These are phyloP conservation scores for Eurotiales sp. DNA, from an alignment of 2,329 filamentous ascomycete species.

Conservation along the genomic window DNA sequence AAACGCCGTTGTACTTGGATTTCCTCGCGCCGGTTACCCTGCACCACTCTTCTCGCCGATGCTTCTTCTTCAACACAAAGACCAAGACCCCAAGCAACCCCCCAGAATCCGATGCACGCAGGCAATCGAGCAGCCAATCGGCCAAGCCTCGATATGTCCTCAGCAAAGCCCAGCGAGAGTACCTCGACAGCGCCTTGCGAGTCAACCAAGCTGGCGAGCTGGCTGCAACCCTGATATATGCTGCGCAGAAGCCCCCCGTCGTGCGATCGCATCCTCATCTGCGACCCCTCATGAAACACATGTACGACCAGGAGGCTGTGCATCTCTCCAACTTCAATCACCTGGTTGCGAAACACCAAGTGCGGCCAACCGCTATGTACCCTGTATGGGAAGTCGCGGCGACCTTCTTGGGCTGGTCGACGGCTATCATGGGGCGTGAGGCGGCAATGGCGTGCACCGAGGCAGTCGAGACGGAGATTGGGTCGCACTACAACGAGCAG, in stretches of 20 bases:
- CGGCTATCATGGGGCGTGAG: slow-evolving; percentile 82
- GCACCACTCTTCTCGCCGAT: slow-evolving; percentile 22
- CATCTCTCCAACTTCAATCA: slow-evolving; percentile 84
- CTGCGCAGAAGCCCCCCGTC: slow-evolving; percentile 78
- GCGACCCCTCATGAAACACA: slow-evolving; percentile 87
- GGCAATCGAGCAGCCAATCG: neutral
- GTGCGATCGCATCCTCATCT: slow-evolving; percentile 79
- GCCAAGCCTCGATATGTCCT: slow-evolving; percentile 52
- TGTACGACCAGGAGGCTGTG: slow-evolving; percentile 93
- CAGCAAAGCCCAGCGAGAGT: slow-evolving; percentile 66
- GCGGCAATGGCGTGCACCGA: slow-evolving; percentile 99
- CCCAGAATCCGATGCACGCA: slow-evolving; percentile 2
- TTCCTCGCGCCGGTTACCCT: slow-evolving; percentile 33
- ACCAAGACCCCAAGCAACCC: slow-evolving; percentile 28
- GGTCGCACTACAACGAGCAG: slow-evolving; percentile 91
- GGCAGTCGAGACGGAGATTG: slow-evolving; percentile 97
- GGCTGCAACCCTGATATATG: slow-evolving; percentile 93
- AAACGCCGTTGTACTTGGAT: slow-evolving; percentile 30
- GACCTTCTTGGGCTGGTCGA: slow-evolving; percentile 80
- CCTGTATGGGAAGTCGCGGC: slow-evolving; percentile 83
- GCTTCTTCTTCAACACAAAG: slow-evolving; percentile 17
- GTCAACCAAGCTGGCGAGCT: slow-evolving; percentile 98
- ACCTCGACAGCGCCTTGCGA: slow-evolving; percentile 75
- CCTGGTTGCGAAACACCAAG: slow-evolving; percentile 77
- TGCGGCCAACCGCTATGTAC: slow-evolving; percentile 89